Percentiles rank a stretch among this genome's conserved stretches.
Evolutionary conservation across 2,329 filamentous ascomycete species (phyloP).

Genomic region (Tolypocladium cylindrosporum): DNA sequence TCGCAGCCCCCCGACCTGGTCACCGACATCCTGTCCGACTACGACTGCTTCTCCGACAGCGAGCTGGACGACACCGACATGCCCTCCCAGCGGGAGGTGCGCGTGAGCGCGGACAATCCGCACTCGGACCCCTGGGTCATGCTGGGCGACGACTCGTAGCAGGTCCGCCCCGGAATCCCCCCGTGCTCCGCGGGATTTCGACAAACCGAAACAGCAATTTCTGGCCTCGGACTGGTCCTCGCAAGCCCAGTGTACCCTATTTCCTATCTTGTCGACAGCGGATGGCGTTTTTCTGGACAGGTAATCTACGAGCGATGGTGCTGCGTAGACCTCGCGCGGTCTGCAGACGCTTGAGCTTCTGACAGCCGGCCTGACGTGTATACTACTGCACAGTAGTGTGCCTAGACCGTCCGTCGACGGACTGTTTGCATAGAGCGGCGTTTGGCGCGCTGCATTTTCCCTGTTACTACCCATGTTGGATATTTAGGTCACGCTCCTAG

Average conservation of each 20-base stretch:
- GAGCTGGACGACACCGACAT: conserved; percentile 19
- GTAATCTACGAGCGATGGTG: neutral
- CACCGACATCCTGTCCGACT: conserved; percentile 22
- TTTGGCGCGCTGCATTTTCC: neutral
- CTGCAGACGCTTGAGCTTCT: neutral
- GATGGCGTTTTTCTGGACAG: neutral
- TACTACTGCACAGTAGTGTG: neutral
- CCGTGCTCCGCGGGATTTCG: conserved; percentile 17
- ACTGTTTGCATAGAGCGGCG: neutral
- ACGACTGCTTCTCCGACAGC: conserved; percentile 26
- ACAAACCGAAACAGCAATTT: conserved; percentile 3
- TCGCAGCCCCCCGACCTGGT: conserved; percentile 25
- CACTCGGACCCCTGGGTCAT: conserved; percentile 29
- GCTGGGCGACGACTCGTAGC: conserved; percentile 36
- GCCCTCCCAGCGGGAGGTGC: conserved; percentile 20
- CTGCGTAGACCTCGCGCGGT: neutral
- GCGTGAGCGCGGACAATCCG: conserved; percentile 15
- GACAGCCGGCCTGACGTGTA: neutral
- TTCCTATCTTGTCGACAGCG: neutral
- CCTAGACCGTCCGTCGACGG: neutral
- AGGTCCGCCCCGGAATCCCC: conserved; percentile 26
- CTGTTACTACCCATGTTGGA: neutral
- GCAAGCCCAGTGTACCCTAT: conserved; percentile 9
- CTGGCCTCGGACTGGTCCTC: conserved; percentile 28
- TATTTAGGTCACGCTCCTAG: neutral